Percentiles rank a stretch among this genome's conserved stretches.
Evolutionary conservation across 2,329 filamentous ascomycete genomes (phyloP).

Genomic region (Tolypocladium nubicola): DNA sequence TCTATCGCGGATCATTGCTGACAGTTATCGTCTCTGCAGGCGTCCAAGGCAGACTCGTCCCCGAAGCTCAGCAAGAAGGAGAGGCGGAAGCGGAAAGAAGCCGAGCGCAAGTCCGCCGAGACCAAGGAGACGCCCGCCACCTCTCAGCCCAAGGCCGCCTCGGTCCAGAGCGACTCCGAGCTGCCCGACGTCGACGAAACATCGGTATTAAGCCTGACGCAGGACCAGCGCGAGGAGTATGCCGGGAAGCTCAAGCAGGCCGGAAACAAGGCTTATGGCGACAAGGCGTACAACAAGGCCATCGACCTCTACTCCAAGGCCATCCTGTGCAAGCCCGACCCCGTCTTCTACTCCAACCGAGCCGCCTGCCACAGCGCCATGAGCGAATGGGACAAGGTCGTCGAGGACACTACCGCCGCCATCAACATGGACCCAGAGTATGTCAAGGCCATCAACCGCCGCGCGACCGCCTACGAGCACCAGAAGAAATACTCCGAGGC

Average conservation of each 20-base stretch:
- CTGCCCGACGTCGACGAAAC: constrained; percentile 56
- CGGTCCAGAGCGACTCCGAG: constrained; percentile 51
- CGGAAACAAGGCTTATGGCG: constrained; percentile 92
- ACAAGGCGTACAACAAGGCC: constrained; percentile 86
- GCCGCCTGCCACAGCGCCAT: constrained; percentile 95
- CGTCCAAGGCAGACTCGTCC: constrained; percentile 32
- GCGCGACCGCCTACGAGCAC: constrained; percentile 94
- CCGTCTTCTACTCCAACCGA: constrained; percentile 97
- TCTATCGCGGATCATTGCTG: background rate
- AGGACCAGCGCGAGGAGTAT: constrained; percentile 71
- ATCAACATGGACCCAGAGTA: constrained; percentile 91
- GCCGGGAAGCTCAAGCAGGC: constrained; percentile 88
- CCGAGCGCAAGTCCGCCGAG: constrained; percentile 47
- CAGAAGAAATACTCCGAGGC: constrained; percentile 85
- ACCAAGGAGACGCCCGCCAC: constrained; percentile 25
- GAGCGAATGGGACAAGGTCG: constrained; percentile 87
- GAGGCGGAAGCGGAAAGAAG: constrained; percentile 77
- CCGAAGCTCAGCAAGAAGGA: constrained; percentile 86
- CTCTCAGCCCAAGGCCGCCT: constrained; percentile 36
- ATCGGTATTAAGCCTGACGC: constrained; percentile 39
- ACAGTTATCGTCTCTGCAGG: constrained; percentile 18
- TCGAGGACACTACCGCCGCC: constrained; percentile 92
- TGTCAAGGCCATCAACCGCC: constrained; percentile 92
- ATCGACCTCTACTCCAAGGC: constrained; percentile 94
- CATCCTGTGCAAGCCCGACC: constrained; percentile 92